Evolutionary conservation across 345 rosid species (phyloP).

Genomic region (Hibiscus trionum): DNA sequence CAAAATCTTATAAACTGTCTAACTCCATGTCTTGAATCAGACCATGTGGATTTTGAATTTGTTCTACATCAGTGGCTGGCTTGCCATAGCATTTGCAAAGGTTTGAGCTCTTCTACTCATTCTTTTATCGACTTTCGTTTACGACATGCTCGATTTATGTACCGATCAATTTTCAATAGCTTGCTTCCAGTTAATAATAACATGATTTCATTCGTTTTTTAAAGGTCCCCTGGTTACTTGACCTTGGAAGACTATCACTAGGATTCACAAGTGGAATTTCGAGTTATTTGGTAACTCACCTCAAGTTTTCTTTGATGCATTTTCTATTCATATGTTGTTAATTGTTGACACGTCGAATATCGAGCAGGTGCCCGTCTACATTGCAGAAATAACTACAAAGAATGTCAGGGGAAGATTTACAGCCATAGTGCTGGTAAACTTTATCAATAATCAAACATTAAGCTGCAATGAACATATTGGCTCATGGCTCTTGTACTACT

Average conservation of each 20-base stretch:
- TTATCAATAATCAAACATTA: background rate
- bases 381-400: conserved; percentile 40
- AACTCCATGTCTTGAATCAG: conserved; percentile 20
- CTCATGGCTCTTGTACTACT: background rate
- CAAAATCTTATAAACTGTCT: background rate
- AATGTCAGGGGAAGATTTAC: conserved; percentile 32
- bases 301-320: background rate
- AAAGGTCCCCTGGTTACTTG: conserved; percentile 13
- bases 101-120: conserved; percentile 15
- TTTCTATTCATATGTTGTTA: background rate
- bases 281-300: conserved; percentile 28
- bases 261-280: conserved; percentile 33
- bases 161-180: background rate
- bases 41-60: conserved; percentile 31
- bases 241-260: conserved; percentile 32
- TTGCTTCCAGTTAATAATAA: no score
- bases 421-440: background rate
- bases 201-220: background rate
- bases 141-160: conserved; percentile 13
- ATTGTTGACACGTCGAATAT: background rate
- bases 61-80: conserved; percentile 36
- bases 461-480: background rate
- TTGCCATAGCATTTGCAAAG: conserved; percentile 31
- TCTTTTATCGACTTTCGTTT: background rate
- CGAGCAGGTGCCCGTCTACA: conserved; percentile 14